Conservation (phyloP, 1,139 yeast genomes). For the Blastobotrys proliferans region DNA sequence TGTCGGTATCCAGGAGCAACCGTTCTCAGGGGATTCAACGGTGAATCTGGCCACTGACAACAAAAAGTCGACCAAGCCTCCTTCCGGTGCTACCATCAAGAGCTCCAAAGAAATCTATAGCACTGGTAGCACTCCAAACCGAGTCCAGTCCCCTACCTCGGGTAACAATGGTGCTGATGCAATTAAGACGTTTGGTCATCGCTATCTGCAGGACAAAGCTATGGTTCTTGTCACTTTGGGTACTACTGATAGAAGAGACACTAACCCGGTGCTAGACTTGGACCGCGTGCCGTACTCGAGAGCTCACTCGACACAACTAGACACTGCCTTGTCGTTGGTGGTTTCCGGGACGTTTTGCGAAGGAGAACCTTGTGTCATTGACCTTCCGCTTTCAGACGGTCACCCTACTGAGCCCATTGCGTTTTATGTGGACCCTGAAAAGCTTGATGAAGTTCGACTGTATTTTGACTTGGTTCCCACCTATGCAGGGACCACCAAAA, state of each 20-base stretch:
- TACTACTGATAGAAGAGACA: conserved; percentile 70
- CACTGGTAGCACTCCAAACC: not conserved
- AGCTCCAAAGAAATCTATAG: conserved; percentile 12
- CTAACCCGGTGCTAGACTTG: conserved; percentile 59
- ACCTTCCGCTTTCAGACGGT: conserved; percentile 82
- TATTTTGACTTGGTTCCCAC: conserved; percentile 93
- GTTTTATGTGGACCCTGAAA: conserved; percentile 60
- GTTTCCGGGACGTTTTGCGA: conserved; percentile 49
- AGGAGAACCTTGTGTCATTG: conserved; percentile 67
- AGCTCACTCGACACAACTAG: conserved; percentile 76
- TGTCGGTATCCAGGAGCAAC: conserved; percentile 14
- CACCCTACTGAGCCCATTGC: conserved; percentile 78
- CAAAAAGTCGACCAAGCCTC: not conserved
- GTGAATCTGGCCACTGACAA: not conserved
- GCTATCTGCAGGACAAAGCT: conserved; percentile 58
- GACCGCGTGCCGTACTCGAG: conserved; percentile 71
- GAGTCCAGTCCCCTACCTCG: not conserved
- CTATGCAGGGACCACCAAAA: conserved; percentile 53
- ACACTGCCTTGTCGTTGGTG: conserved; percentile 79
- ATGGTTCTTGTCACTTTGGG: conserved; percentile 79
- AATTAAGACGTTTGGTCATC: conserved; percentile 81
- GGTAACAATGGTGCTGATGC: conserved; percentile 16
- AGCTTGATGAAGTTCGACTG: conserved; percentile 49
- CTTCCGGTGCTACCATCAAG: conserved; percentile 9
- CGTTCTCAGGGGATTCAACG: not conserved